A percentile compares a stretch with the other conserved stretches of the same genome.
Evolutionary conservation across 192 early-diverging fungal genomes (phyloP).

Genomic region (Coemansia sp.): DNA sequence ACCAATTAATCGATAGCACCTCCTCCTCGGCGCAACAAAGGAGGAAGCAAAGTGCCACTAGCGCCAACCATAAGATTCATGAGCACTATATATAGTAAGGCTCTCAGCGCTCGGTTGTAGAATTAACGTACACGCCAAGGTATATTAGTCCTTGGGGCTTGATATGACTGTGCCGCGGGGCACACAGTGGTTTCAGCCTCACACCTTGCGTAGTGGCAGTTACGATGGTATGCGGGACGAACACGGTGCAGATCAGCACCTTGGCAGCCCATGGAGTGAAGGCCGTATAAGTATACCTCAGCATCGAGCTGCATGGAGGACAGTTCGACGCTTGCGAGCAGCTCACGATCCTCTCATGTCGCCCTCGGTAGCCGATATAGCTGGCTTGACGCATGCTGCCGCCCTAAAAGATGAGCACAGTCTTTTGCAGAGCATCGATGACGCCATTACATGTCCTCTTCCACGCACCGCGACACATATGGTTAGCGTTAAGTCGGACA

Average conservation of each 20-base stretch:
- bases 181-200: background rate
- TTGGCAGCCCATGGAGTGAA: background rate
- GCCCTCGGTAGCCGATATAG: constrained; percentile 30
- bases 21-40: background rate
- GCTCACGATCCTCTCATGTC: constrained; percentile 37
- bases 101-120: background rate
- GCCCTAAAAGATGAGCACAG: constrained; percentile 20
- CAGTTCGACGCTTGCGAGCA: constrained; percentile 22
- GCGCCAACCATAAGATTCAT: background rate
- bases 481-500: constrained; percentile 31
- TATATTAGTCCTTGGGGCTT: background rate
- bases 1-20: background rate
- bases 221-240: background rate
- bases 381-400: constrained; percentile 12
- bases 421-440: constrained; percentile 35
- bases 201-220: background rate
- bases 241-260: background rate
- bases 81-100: background rate
- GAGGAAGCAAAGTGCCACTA: background rate
- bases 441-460: constrained; percentile 44
- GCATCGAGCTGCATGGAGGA: constrained; percentile 15
- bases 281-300: background rate
- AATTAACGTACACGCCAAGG: background rate
- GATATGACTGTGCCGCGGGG: background rate
- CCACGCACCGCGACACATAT: constrained; percentile 42